Percentiles rank a stretch among this genome's conserved stretches.
Evolutionary conservation across 768 basidiomycete species (phyloP).

Genomic region (Amanita inopinata): DNA sequence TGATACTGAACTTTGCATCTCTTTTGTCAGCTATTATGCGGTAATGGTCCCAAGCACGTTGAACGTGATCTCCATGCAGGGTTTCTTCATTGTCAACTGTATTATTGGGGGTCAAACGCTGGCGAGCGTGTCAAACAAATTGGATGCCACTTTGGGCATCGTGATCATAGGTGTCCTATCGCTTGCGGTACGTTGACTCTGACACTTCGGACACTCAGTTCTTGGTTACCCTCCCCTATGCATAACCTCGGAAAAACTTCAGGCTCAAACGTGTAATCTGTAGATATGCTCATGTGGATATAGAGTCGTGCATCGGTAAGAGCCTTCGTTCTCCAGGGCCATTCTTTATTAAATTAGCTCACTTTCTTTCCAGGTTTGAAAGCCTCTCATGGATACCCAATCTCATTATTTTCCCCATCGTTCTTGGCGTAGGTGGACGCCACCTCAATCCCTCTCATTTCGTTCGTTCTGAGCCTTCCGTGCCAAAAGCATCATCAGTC

Average conservation of each 20-base stretch:
- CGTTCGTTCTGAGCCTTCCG: constrained; percentile 15
- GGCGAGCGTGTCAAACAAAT: constrained; percentile 36
- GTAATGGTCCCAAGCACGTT: constrained; percentile 40
- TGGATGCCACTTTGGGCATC: constrained; percentile 30
- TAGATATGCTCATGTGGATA: constrained; percentile 57
- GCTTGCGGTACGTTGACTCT: constrained; percentile 26
- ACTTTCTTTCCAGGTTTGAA: too few relatives aligned
- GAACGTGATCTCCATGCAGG: constrained; percentile 51
- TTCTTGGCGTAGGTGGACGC: constrained; percentile 55
- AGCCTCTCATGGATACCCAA: constrained; percentile 62
- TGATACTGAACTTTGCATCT: too few relatives aligned
- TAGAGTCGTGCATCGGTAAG: constrained; percentile 50
- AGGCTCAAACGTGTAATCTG: background rate
- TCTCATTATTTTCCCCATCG: constrained; percentile 49
- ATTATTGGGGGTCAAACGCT: constrained; percentile 65
- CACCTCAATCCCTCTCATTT: constrained; percentile 30
- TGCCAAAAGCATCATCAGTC: constrained; percentile 20
- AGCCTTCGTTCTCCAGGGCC: background rate
- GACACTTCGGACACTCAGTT: too few relatives aligned
- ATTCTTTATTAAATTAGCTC: background rate
- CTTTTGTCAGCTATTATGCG: constrained; percentile 44
- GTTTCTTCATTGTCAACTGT: constrained; percentile 56
- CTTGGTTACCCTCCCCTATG: too few relatives aligned
- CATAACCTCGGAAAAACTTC: too few relatives aligned
- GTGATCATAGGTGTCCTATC: constrained; percentile 30